Evolutionary conservation across 441 rosid genomes (phyloP).

Genomic region (Adansonia rubrostipa): DNA sequence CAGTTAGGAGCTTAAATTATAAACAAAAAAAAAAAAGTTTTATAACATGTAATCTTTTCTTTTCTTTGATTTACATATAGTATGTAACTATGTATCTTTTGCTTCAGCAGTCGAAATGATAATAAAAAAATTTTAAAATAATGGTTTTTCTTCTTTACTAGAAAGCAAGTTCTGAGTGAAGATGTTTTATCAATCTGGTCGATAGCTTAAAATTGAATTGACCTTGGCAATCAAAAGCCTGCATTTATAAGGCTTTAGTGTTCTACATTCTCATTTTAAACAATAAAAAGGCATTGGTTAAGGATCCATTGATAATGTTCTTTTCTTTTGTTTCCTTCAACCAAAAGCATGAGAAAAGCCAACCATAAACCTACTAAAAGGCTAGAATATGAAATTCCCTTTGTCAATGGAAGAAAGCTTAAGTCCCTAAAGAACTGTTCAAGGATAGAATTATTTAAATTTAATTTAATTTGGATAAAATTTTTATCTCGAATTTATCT

Average conservation of each 20-base stretch:
- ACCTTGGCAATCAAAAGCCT: conserved; percentile 26
- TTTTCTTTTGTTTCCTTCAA: background rate
- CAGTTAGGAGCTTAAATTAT: background rate
- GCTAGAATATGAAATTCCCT: too few species aligned
- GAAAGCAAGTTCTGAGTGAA: background rate
- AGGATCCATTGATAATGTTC: background rate
- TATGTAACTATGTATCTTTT: background rate
- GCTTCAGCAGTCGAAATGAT: background rate
- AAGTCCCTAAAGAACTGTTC: too few species aligned
- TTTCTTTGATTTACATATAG: background rate
- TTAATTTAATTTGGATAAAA: too few species aligned
- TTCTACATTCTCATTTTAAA: background rate
- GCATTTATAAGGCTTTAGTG: conserved; percentile 25
- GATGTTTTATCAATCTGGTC: background rate
- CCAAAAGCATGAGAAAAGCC: background rate
- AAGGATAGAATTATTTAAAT: too few species aligned
- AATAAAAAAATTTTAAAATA: background rate
- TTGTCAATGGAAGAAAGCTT: too few species aligned
- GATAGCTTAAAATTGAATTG: conserved; percentile 21
- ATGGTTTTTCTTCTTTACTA: background rate
- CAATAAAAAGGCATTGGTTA: conserved; percentile 26
- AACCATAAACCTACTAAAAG: background rate
- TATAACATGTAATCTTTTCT: background rate
- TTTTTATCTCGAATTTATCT: too few species aligned
- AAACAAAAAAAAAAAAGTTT: too few species aligned